Evolutionary conservation across 129 eudicot species (phyloP).

Genomic region (Logfia minima): DNA sequence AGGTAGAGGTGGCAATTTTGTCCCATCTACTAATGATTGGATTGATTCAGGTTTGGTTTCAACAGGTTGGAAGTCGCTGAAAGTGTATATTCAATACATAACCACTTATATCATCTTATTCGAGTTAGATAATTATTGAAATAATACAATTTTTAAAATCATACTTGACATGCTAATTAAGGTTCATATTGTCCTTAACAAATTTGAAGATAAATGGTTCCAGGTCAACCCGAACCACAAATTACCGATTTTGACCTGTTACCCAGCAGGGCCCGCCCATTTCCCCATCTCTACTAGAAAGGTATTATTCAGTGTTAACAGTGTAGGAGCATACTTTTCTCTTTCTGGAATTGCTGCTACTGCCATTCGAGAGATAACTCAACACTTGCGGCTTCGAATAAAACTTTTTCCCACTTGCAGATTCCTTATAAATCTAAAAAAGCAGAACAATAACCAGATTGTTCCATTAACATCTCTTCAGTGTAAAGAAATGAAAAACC

Average conservation of each 20-base stretch:
- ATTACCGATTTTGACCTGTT: neutral
- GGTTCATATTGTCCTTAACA: neutral
- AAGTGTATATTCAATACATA: neutral
- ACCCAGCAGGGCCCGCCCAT: neutral
- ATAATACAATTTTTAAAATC: neutral
- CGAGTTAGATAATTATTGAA: neutral
- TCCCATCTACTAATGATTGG: neutral
- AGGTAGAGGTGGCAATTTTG: neutral
- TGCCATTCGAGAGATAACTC: conserved; percentile 33
- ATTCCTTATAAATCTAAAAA: conserved; percentile 42
- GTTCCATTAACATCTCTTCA: no score
- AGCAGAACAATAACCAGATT: conserved; percentile 1
- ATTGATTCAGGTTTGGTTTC: neutral
- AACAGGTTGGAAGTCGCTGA: neutral
- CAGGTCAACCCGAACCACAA: neutral
- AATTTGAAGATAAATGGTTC: neutral
- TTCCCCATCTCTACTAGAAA: neutral
- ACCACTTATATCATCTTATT: neutral
- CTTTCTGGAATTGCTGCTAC: conserved; percentile 26
- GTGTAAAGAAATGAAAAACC: neutral
- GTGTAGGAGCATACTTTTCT: conserved; percentile 29
- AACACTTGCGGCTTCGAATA: conserved; percentile 56
- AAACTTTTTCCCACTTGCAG: conserved; percentile 39
- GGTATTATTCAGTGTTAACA: neutral
- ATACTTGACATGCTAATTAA: neutral